Percentiles rank a stretch among this genome's conserved stretches.
These are phyloP conservation scores for Yarrowia keelungensis DNA, from an alignment of 805 yeast genomes.

Conservation along the genomic window DNA sequence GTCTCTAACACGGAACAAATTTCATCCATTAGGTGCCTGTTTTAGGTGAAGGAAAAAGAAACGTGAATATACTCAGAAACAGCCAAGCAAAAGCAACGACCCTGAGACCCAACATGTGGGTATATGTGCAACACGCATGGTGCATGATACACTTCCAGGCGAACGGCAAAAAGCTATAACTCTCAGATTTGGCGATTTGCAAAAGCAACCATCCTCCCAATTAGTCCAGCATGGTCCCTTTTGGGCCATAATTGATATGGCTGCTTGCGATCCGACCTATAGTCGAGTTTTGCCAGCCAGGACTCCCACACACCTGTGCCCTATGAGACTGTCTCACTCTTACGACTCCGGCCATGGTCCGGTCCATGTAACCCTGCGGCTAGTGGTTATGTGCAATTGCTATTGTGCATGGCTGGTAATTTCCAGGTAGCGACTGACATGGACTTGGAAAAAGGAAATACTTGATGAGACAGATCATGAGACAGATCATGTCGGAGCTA, in stretches of 20 bases:
- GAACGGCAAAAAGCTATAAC: conserved; percentile 34
- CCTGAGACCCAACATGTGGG: conserved; percentile 10
- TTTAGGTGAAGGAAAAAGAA: conserved; percentile 20
- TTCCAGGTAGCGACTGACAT: too few species aligned
- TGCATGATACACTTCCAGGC: conserved; percentile 15
- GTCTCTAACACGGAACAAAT: too few species aligned
- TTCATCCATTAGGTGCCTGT: not conserved
- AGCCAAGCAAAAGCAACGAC: conserved; percentile 23
- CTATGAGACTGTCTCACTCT: conserved; percentile 21
- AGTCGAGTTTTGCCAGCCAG: not conserved
- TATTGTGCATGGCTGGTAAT: not conserved
- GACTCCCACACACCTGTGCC: too few species aligned
- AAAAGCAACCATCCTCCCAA: conserved; percentile 12
- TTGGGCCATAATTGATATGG: conserved; percentile 6
- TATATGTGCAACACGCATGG: conserved; percentile 7
- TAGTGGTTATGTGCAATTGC: not conserved
- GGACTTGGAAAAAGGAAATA: not conserved
- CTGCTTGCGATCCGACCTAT: not conserved
- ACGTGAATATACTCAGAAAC: not conserved
- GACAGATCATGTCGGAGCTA: conserved; percentile 16
- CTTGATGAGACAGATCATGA: conserved; percentile 22
- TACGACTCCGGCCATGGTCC: not conserved
- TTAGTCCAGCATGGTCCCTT: not conserved
- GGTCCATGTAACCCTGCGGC: conserved; percentile 11
- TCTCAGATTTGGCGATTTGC: not conserved